phyloP scores from a whole-genome alignment of 352 stramenopile species.

The Globisporangium cylindrosporum region DNA sequence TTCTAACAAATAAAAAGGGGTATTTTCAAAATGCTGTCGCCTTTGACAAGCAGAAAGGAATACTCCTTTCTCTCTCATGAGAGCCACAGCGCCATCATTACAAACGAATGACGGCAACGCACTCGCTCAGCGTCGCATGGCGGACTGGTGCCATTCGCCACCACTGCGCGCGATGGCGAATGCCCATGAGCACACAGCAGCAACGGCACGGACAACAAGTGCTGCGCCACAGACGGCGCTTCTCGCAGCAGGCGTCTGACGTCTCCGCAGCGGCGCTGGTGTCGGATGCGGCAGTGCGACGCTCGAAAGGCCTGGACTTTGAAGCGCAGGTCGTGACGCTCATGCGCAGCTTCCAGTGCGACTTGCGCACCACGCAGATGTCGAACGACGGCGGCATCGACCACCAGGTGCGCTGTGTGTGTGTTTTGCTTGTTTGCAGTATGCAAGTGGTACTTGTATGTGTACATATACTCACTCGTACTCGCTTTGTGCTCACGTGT shows the following conservation, averaged over 20 bases:
- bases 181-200: neutral
- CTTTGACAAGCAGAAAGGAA: no score
- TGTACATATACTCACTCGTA: neutral
- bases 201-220: neutral
- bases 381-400: conserved; percentile 76
- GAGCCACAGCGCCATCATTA: neutral
- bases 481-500: neutral
- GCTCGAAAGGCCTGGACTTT: conserved; percentile 52
- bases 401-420: conserved; percentile 33
- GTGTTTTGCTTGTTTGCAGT: neutral
- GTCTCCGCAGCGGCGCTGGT: neutral
- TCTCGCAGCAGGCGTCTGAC: neutral
- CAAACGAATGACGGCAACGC: neutral
- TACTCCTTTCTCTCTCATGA: neutral
- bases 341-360: conserved; percentile 49
- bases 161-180: neutral
- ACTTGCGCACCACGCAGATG: conserved; percentile 52
- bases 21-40: no score
- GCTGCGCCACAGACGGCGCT: neutral
- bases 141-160: neutral
- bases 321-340: conserved; percentile 58
- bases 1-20: no score
- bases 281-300: conserved; percentile 4
- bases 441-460: neutral
- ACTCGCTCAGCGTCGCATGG: neutral